Evolutionary conservation across 352 stramenopile genomes (phyloP), one percentile per base, ranked within the genome.

Genomic region (Pythium phragmiticola): DNA sequence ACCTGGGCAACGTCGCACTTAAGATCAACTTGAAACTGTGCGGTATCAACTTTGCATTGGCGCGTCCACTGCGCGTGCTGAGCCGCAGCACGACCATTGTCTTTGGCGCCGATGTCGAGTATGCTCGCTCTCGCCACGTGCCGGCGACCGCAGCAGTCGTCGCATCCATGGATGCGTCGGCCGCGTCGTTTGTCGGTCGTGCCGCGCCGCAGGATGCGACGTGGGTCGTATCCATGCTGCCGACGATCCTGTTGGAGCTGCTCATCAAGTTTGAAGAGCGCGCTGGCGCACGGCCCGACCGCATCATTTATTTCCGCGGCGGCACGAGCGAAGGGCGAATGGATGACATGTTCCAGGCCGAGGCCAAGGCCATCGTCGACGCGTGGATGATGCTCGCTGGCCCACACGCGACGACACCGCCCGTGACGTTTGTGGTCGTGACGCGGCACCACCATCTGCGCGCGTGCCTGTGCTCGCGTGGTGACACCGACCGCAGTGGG

Each of bases 1-100:
- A 92, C 62, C 77, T 75, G 19, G 73, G 66, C 0, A 93, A 95
- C 49, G 67, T 95, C 4, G 79, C 75, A 12, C 57, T 90, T 16
- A 88, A 92, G 63, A 82, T 94, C 17, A 92, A 94, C 59, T 75
- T 84, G 70, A 94, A 94, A 70, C 68, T 94, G 28, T 76, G 73
- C 19, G 83, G 83, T 13, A 76, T 90, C 61, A 92, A 92, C 63
- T 77, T 73, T 19, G 70, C 82, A 8, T 33, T 90, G 30, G 50
- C 66, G 30, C 73, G 84, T n/a, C 64, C 65, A 4, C 68, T 89
- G 19, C 70, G 76, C 17, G 62, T 83, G 7, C 59, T 92, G n/a
- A 77, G 57, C 11, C 65, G 57, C 13, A 69, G 64, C 17, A 62
- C 72, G 17, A 92, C 84, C 23, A 96, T 96, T 48, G 79, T 94